These are phyloP conservation scores for Malus hybrid DNA, from an alignment of 331 rosid species.

Conservation along the genomic window DNA sequence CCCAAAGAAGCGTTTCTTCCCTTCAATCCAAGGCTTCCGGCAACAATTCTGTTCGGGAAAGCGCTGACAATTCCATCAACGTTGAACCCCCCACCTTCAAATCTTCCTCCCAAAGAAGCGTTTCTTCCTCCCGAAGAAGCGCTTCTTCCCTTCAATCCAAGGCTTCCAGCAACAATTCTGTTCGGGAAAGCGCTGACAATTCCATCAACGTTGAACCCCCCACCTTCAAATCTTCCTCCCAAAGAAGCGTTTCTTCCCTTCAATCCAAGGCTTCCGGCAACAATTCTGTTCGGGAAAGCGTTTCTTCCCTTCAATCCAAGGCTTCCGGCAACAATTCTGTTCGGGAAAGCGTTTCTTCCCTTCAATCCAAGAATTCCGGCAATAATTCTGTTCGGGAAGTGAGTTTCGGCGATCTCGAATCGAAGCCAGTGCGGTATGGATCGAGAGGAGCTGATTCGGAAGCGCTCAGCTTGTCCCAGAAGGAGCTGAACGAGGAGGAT, in stretches of 20 bases:
- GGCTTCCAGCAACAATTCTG: conserved; percentile 35
- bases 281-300: conserved; percentile 37
- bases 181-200: conserved; percentile 21
- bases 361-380: conserved; percentile 38
- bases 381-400: conserved; percentile 53
- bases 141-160: conserved; percentile 33
- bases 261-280: conserved; percentile 44
- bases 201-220: conserved; percentile 9
- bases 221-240: conserved; percentile 21
- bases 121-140: conserved; percentile 11
- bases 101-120: conserved; percentile 38
- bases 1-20: conserved; percentile 38
- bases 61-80: too few species aligned
- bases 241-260: conserved; percentile 39
- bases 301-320: conserved; percentile 46
- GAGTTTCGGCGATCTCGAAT: conserved; percentile 35
- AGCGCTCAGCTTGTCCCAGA: conserved; percentile 54
- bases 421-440: conserved; percentile 60
- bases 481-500: conserved; percentile 81
- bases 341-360: conserved; percentile 33
- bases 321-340: conserved; percentile 35
- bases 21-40: conserved; percentile 38
- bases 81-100: conserved; percentile 19
- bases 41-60: conserved; percentile 41
- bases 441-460: conserved; percentile 72